A percentile compares a stretch with the other conserved stretches of the same genome.
Evolutionary conservation across 2,329 filamentous ascomycete genomes (phyloP).

Genomic region (Fusarium longipes): DNA sequence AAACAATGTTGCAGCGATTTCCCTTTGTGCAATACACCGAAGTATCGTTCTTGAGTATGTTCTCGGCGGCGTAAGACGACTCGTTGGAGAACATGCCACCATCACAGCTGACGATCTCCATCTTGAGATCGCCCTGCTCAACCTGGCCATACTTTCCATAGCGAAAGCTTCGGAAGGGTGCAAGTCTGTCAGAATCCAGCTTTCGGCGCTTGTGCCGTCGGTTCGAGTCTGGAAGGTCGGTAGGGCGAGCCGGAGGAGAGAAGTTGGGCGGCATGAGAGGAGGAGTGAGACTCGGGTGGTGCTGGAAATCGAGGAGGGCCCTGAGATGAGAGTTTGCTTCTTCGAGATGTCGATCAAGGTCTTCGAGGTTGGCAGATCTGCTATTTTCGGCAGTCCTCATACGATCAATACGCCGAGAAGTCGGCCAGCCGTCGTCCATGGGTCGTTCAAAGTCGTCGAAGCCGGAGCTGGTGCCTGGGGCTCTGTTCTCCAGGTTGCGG

Average conservation of each 20-base stretch:
- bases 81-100: conserved; percentile 77
- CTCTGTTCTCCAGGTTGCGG: conserved; percentile 49
- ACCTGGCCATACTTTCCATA: conserved; percentile 92
- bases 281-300: conserved; percentile 47
- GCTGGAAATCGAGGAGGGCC: conserved; percentile 56
- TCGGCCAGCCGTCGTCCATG: conserved; percentile 46
- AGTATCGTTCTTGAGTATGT: conserved; percentile 83
- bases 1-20: conserved; percentile 86
- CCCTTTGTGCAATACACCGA: conserved; percentile 92
- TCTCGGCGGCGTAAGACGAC: conserved; percentile 75
- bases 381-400: conserved; percentile 42
- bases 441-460: conserved; percentile 47
- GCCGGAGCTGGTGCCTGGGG: conserved; percentile 28
- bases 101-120: conserved; percentile 92
- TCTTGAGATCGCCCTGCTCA: conserved; percentile 80
- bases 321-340: conserved; percentile 59
- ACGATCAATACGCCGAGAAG: conserved; percentile 43
- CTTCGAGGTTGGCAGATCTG: conserved; percentile 49
- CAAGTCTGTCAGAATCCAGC: conserved; percentile 70
- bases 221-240: conserved; percentile 58
- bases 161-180: conserved; percentile 69
- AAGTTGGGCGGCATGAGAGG: conserved; percentile 48
- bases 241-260: conserved; percentile 51
- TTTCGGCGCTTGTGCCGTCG: conserved; percentile 76
- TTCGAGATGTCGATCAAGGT: conserved; percentile 55